Conservation (phyloP, 1,284 basidiomycete species). For the Amylostereum chailletii region DNA sequence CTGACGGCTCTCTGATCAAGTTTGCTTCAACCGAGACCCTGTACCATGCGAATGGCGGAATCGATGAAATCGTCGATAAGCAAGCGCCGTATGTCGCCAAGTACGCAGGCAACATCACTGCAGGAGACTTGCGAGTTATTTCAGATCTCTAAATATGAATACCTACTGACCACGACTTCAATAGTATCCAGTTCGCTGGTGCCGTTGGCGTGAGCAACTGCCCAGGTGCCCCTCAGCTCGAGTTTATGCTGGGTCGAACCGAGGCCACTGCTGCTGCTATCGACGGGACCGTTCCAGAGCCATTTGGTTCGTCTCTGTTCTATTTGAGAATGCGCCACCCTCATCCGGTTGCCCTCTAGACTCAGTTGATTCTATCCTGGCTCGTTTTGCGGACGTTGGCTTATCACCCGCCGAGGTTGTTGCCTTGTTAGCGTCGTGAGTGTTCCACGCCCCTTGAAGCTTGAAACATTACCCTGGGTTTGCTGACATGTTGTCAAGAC, state of each 20-base stretch:
- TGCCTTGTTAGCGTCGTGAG: constrained; percentile 21
- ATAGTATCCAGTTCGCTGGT: constrained; percentile 19
- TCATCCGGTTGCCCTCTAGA: constrained; percentile 8
- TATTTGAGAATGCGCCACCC: not conserved
- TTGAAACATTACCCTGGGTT: not conserved
- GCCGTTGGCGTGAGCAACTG: constrained; percentile 19
- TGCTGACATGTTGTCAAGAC: constrained; percentile 5
- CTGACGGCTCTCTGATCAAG: constrained; percentile 21
- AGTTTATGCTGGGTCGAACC: constrained; percentile 16
- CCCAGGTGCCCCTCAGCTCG: constrained; percentile 17
- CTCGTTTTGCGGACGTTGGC: constrained; percentile 18
- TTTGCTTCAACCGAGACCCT: constrained; percentile 17
- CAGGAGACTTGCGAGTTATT: constrained; percentile 19
- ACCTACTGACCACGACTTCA: not conserved
- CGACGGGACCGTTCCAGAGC: constrained; percentile 20
- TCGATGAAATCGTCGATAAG: constrained; percentile 17
- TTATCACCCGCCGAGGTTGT: constrained; percentile 22
- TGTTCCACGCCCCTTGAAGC: constrained; percentile 1
- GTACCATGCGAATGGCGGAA: constrained; percentile 17
- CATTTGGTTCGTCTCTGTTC: constrained; percentile 14
- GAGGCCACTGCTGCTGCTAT: constrained; percentile 13
- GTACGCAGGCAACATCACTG: constrained; percentile 13
- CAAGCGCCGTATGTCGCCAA: constrained; percentile 14
- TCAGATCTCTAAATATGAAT: not conserved
- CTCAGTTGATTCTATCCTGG: constrained; percentile 19